Evolutionary conservation across 768 basidiomycete genomes (phyloP), one percentile per base, ranked within the genome.

Genomic region (Botryobasidium botryosum): DNA sequence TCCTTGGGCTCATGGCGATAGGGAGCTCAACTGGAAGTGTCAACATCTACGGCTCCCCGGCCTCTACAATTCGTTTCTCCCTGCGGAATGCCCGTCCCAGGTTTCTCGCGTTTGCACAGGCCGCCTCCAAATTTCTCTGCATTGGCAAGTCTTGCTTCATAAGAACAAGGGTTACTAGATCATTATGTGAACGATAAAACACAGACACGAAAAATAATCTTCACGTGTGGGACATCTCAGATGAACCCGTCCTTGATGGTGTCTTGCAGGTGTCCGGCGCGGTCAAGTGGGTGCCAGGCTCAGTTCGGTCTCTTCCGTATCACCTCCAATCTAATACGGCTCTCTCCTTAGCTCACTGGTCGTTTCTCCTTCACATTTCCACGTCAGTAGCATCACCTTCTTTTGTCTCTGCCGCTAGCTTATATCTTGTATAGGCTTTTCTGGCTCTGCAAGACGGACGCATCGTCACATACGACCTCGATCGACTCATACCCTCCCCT

Each of bases 391-490:
- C 35, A 4, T 35, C 24, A 13, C 18, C 29, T 17, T 27, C 23
- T 36, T 51, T 28, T 46, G 46, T 10, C 26, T 28, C 20, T 32
- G 43, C 17, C 28, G 46, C 25, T 31, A 23, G 26, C 7, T 46
- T 54, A 37, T 52, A 51, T 26, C 51, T 53, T 43, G 38, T 26
- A 51, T 36, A 72, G 66, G 60, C 64, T 13, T 72, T 74, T 56
- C 50, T 74, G 32, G 70, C 67, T 12, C 55, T 71, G 15, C 61
- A 68, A 45, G 67, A 67, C 43, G 74, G 74, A 25, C 74, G 77
- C 40, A 68, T 86, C 49, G 70, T 71, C 51, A 77, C 79, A 2
- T 88, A 77, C 55, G 86, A 90, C 56, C 53, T 88, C n/a, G 62
- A 71, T 10, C 77, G 81, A 47, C 64, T 73, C 13, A 64, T 70